phyloP scores from a whole-genome alignment of 345 rosid genomes.

The Arabidopsis thaliana region DNA sequence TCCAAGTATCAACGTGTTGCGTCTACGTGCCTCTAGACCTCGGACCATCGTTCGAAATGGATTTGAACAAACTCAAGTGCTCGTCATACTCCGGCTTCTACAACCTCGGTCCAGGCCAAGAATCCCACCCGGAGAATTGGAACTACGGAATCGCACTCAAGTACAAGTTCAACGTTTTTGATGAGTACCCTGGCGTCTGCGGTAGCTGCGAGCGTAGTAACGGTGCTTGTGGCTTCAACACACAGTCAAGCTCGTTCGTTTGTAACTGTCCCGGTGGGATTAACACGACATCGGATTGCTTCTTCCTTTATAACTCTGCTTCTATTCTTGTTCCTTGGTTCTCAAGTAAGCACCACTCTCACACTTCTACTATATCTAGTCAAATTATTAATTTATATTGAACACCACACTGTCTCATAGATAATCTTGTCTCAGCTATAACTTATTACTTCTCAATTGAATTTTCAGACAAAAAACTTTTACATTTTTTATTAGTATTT shows the following conservation, averaged over 20 bases:
- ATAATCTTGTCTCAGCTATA: neutral
- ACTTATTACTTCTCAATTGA: neutral
- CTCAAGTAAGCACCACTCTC: constrained; percentile 40
- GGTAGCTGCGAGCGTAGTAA: constrained; percentile 72
- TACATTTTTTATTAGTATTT: neutral
- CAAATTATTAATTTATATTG: neutral
- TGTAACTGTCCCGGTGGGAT: constrained; percentile 79
- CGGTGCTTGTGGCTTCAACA: constrained; percentile 76
- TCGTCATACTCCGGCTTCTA: constrained; percentile 79
- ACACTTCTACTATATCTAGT: neutral
- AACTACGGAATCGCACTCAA: constrained; percentile 82
- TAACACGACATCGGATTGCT: constrained; percentile 70
- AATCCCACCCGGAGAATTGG: constrained; percentile 80
- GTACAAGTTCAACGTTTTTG: constrained; percentile 77
- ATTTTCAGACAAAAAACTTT: neutral
- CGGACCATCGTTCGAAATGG: constrained; percentile 84
- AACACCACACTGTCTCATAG: neutral
- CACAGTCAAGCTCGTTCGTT: constrained; percentile 56
- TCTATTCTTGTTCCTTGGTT: constrained; percentile 29
- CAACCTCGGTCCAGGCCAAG: constrained; percentile 73
- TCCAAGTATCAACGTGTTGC: constrained; percentile 85
- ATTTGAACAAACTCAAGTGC: constrained; percentile 69
- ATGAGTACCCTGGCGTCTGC: constrained; percentile 72
- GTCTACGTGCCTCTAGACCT: constrained; percentile 87
- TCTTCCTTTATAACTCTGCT: constrained; percentile 49